Evolutionary conservation across 805 yeast species (phyloP).

Genomic region (Candida sonorensis): DNA sequence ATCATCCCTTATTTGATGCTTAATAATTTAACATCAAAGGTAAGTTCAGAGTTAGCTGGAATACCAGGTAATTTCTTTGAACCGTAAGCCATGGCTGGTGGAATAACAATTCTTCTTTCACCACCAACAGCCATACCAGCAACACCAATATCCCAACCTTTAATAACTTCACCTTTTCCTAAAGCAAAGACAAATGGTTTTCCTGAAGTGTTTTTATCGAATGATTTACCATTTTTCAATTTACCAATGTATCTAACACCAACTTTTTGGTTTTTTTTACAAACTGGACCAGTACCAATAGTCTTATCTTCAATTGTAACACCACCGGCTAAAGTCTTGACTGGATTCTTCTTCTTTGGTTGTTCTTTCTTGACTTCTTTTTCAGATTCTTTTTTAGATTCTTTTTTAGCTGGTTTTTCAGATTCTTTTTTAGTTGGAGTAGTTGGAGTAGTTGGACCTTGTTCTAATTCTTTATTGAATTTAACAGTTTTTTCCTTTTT

Average conservation of each 20-base stretch:
- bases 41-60: conserved; percentile 94
- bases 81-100: conserved; percentile 96
- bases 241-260: conserved; percentile 98
- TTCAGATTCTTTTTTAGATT: conserved; percentile 23
- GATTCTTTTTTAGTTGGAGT: conserved; percentile 24
- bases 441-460: conserved; percentile 68
- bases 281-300: conserved; percentile 79
- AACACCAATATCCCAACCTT: conserved; percentile 98
- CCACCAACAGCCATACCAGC: conserved; percentile 99
- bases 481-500: conserved; percentile 67
- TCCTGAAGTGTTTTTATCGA: conserved; percentile 96
- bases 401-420: conserved; percentile 18
- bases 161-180: conserved; percentile 97
- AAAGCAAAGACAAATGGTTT: conserved; percentile 88
- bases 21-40: conserved; percentile 92
- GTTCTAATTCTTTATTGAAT: conserved; percentile 86
- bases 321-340: conserved; percentile 87
- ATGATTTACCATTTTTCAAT: conserved; percentile 91
- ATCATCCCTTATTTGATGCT: conserved; percentile 74
- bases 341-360: conserved; percentile 46
- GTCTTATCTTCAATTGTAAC: conserved; percentile 89
- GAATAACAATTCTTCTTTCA: conserved; percentile 95
- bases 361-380: conserved; percentile 19
- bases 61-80: conserved; percentile 91
- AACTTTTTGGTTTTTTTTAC: conserved; percentile 83